Evolutionary conservation across 164 flowering plant species (phyloP).

Genomic region (Vitis rupestris): DNA sequence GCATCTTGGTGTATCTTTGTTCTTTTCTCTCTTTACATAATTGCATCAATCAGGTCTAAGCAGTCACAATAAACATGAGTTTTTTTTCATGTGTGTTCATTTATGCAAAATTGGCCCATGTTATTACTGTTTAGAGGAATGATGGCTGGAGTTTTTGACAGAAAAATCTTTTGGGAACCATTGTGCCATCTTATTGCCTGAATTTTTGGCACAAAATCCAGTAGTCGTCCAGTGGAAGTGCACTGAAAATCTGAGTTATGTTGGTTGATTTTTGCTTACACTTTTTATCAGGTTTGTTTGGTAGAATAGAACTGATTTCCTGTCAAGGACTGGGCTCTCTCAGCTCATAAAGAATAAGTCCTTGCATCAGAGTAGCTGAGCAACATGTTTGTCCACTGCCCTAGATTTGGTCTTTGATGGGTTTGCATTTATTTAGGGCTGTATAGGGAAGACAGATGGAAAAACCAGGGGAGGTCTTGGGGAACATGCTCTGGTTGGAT

Average conservation of each 20-base stretch:
- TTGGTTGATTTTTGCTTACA: too few relatives aligned
- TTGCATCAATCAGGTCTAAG: neutral
- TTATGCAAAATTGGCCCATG: neutral
- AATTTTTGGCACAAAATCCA: neutral
- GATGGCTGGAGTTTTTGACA: neutral
- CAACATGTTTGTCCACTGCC: too few relatives aligned
- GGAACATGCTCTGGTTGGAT: neutral
- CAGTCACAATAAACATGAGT: too few relatives aligned
- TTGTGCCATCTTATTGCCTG: neutral
- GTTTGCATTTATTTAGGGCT: neutral
- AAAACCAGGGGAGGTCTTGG: neutral
- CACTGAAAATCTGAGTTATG: too few relatives aligned
- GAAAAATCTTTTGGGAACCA: neutral
- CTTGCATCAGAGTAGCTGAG: neutral
- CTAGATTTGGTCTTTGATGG: too few relatives aligned
- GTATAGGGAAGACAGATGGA: neutral
- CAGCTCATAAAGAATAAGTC: neutral
- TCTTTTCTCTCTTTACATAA: neutral
- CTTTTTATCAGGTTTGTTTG: neutral
- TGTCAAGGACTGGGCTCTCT: neutral
- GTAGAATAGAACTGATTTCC: neutral
- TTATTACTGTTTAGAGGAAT: neutral
- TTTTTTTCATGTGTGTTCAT: too few relatives aligned
- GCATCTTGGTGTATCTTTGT: neutral
- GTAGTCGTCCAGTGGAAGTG: neutral